Evolutionary conservation across 345 rosid genomes (phyloP).

Genomic region (Linum tenue): DNA sequence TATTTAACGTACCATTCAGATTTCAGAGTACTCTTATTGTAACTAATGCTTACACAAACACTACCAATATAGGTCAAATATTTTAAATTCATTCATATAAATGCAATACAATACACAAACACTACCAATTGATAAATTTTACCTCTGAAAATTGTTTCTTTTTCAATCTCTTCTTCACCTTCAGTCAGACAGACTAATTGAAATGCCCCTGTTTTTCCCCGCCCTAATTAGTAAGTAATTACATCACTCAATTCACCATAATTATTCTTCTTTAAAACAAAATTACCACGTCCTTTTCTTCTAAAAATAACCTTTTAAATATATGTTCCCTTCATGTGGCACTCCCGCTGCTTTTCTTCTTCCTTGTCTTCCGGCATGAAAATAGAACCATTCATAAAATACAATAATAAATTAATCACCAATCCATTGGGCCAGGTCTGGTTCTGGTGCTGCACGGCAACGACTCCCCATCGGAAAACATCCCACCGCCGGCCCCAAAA

Average conservation of each 20-base stretch:
- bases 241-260: neutral
- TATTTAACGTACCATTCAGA: conserved; percentile 46
- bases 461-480: conserved; percentile 3
- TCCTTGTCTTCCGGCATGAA: too few species aligned
- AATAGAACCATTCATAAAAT: too few species aligned
- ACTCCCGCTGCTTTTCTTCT: neutral
- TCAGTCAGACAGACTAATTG: too few species aligned
- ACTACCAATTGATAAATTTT: too few species aligned
- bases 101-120: too few species aligned
- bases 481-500: neutral
- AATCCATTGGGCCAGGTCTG: neutral
- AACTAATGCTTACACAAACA: conserved; percentile 24
- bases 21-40: conserved; percentile 53
- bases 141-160: too few species aligned
- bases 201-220: neutral
- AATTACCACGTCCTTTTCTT: neutral
- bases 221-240: neutral
- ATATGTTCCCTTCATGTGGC: neutral
- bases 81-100: too few species aligned
- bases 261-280: too few species aligned
- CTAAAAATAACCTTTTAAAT: neutral
- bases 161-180: too few species aligned
- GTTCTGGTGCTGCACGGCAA: conserved; percentile 3
- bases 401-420: neutral
- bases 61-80: too few species aligned